phyloP scores from a whole-genome alignment of 78 protist species.

The Dictyostelium firmibasis region DNA sequence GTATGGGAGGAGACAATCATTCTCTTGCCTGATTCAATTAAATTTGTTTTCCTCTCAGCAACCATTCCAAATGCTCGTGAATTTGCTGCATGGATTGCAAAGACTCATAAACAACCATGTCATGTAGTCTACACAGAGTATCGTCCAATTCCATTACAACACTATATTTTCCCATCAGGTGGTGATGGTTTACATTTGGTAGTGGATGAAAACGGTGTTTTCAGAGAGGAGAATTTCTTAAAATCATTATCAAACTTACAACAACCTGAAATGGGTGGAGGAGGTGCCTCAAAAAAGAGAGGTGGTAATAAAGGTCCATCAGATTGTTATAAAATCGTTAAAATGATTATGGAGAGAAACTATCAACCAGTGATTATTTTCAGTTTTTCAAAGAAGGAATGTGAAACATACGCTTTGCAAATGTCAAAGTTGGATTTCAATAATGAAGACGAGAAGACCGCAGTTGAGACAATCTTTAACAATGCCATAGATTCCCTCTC shows the following conservation, averaged over 20 bases:
- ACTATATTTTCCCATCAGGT: constrained; percentile 85
- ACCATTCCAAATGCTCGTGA: constrained; percentile 96
- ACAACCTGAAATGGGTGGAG: constrained; percentile 35
- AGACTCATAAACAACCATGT: constrained; percentile 63
- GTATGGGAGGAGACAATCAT: constrained; percentile 98
- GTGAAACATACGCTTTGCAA: constrained; percentile 84
- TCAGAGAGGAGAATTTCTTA: constrained; percentile 82
- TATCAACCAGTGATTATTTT: constrained; percentile 93
- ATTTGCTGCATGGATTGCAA: constrained; percentile 97
- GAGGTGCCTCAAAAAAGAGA: background rate
- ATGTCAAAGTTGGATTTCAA: constrained; percentile 75
- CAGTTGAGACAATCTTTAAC: constrained; percentile 83
- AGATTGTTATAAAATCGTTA: constrained; percentile 88
- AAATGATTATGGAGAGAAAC: constrained; percentile 88
- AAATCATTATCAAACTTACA: constrained; percentile 37
- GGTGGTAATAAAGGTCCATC: constrained; percentile 30
- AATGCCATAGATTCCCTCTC: constrained; percentile 90
- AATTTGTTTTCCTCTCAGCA: constrained; percentile 92
- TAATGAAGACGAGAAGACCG: constrained; percentile 54
- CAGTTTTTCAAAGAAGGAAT: constrained; percentile 86
- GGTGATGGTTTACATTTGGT: constrained; percentile 93
- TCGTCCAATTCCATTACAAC: constrained; percentile 97
- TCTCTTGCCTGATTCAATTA: constrained; percentile 89
- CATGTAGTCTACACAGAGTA: constrained; percentile 89
- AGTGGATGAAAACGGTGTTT: constrained; percentile 86